Conservation (phyloP, 2,329 filamentous ascomycete genomes). For the Colletotrichum magnum region DNA sequence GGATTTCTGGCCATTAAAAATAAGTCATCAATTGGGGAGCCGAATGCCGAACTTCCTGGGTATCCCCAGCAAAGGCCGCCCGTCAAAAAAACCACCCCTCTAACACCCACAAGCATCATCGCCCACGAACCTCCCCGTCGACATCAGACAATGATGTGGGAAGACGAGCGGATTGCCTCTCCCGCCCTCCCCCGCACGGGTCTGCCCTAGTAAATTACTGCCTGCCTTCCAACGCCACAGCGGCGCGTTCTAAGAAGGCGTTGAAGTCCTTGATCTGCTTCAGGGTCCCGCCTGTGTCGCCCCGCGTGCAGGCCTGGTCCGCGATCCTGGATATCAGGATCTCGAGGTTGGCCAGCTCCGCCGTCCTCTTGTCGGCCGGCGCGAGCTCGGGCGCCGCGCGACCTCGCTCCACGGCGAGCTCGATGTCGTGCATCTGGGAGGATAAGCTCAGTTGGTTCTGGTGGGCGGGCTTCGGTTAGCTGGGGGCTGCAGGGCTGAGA, state of each 20-base stretch:
- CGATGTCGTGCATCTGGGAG: conserved; percentile 72
- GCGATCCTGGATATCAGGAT: conserved; percentile 68
- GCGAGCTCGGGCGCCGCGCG: conserved; percentile 63
- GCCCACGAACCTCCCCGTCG: not conserved
- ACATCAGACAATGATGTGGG: conserved; percentile 14
- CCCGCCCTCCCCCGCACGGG: not conserved
- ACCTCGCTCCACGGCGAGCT: conserved; percentile 68
- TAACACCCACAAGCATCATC: not conserved
- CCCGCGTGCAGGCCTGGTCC: conserved; percentile 65
- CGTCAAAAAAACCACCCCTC: conserved; percentile 3
- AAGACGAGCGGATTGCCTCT: not conserved
- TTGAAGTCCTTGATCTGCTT: conserved; percentile 74
- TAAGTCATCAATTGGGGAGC: conserved; percentile 27
- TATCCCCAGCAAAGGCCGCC: conserved; percentile 27
- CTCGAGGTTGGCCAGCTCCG: conserved; percentile 70
- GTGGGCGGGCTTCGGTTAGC: conserved; percentile 22
- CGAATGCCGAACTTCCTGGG: conserved; percentile 32
- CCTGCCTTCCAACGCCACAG: conserved; percentile 65
- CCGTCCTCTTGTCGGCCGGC: conserved; percentile 60
- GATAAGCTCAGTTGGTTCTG: conserved; percentile 68
- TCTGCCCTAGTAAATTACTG: not conserved
- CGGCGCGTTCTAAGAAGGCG: conserved; percentile 73
- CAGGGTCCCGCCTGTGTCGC: conserved; percentile 66
- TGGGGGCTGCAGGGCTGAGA: conserved; percentile 12
- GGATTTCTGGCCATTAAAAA: conserved; percentile 13